Conservation (phyloP, 257 asterid genomes). For the Petunia secreta region DNA sequence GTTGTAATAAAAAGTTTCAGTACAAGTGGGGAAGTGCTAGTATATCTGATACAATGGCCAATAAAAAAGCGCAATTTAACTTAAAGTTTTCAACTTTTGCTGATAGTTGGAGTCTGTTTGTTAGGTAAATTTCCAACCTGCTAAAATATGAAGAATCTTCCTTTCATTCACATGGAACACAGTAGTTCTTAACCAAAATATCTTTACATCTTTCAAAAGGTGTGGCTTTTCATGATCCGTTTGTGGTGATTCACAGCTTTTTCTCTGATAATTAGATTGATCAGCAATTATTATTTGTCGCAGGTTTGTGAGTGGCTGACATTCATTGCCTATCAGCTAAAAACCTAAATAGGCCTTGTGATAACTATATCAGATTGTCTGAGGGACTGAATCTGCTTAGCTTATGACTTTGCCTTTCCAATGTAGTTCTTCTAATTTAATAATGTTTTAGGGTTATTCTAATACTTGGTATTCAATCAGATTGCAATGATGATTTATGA, state of each 20-base stretch:
- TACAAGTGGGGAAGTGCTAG: background rate
- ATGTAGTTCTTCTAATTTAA: background rate
- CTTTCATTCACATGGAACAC: background rate
- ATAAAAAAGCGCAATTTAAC: background rate
- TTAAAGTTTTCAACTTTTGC: background rate
- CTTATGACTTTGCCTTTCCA: background rate
- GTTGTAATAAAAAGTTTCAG: background rate
- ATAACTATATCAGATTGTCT: background rate
- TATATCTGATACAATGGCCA: background rate
- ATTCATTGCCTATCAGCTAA: background rate
- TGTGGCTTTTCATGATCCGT: background rate
- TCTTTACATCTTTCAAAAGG: background rate
- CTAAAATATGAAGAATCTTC: background rate
- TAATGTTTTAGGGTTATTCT: slow-evolving; percentile 23
- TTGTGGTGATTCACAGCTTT: background rate
- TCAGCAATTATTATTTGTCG: background rate
- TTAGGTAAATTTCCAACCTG: background rate
- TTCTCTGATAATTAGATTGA: slow-evolving; percentile 10
- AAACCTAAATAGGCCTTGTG: slow-evolving; percentile 12
- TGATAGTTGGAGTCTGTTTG: background rate
- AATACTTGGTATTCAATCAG: slow-evolving; percentile 25
- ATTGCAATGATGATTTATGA: slow-evolving; percentile 28
- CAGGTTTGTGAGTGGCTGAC: background rate
- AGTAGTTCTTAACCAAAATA: background rate
- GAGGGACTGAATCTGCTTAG: slow-evolving; percentile 18